Percentiles rank a stretch among this genome's conserved stretches.
phyloP scores from a whole-genome alignment of 2,329 filamentous ascomycete genomes.

The Ambrosiella cleistominuta region DNA sequence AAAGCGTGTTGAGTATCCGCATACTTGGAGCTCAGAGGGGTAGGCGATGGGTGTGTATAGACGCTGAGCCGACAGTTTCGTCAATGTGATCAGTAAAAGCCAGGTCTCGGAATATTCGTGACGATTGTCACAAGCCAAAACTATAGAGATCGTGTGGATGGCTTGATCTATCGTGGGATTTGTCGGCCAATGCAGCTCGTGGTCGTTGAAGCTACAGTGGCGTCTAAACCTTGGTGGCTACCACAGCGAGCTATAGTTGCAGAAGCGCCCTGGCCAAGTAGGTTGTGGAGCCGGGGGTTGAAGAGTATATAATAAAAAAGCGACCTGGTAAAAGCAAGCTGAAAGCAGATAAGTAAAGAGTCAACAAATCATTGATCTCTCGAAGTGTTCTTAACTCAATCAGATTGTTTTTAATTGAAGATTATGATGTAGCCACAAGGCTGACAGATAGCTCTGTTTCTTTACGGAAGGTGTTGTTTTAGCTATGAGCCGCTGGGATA shows the following conservation, averaged over 20 bases:
- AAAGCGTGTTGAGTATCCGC: conserved; percentile 11
- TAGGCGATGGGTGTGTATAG: not conserved
- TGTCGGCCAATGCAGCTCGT: not conserved
- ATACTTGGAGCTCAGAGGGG: not conserved
- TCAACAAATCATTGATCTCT: too few relatives aligned
- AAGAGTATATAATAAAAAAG: not conserved
- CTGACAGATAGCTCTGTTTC: too few relatives aligned
- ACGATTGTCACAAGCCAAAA: not conserved
- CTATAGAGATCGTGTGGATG: not conserved
- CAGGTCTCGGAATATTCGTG: too few relatives aligned
- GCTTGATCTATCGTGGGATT: not conserved
- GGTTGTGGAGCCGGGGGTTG: not conserved
- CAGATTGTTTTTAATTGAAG: too few relatives aligned
- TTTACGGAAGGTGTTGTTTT: too few relatives aligned
- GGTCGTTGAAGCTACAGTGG: conserved; percentile 3
- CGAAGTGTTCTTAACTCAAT: too few relatives aligned
- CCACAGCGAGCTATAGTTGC: not conserved
- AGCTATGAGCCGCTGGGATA: too few relatives aligned
- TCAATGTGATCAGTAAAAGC: not conserved
- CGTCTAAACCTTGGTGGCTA: conserved; percentile 1
- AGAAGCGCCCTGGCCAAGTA: not conserved
- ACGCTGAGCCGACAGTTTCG: not conserved
- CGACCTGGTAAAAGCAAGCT: too few relatives aligned
- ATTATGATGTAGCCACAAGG: too few relatives aligned
- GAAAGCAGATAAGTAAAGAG: not conserved